Conservation (phyloP, 148 eudicot genomes). For the Fagopyrum tataricum region DNA sequence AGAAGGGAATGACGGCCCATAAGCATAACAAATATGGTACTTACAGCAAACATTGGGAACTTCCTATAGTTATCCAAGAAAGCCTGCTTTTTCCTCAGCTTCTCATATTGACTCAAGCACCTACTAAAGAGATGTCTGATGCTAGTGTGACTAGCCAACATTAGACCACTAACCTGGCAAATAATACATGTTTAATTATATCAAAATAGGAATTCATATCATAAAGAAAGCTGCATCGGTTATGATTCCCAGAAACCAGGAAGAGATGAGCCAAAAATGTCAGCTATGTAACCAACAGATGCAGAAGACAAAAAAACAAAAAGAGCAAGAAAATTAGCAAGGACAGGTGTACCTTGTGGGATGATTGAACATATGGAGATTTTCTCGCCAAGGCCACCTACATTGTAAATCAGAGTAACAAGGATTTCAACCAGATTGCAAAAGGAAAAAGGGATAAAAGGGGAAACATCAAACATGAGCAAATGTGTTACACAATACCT, state of each 20-base stretch:
- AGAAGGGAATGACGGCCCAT: not conserved
- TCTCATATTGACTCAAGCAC: slow-evolving; percentile 85
- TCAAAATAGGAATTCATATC: not conserved
- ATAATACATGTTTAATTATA: not conserved
- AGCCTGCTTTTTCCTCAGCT: slow-evolving; percentile 93
- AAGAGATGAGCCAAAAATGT: not conserved
- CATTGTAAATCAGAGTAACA: slow-evolving; percentile 7
- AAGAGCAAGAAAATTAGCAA: not conserved
- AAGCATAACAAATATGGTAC: slow-evolving; percentile 21
- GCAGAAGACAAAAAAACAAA: not conserved
- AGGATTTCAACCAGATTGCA: slow-evolving; percentile 1
- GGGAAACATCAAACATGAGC: not conserved
- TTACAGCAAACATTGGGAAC: slow-evolving; percentile 95
- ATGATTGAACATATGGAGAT: slow-evolving; percentile 97
- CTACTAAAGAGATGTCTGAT: slow-evolving; percentile 90
- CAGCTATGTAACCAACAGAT: slow-evolving; percentile 4
- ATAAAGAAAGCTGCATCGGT: not conserved
- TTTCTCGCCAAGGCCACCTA: slow-evolving; percentile 97
- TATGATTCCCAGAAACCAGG: not conserved
- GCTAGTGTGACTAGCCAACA: slow-evolving; percentile 96
- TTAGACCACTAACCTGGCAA: slow-evolving; percentile 87
- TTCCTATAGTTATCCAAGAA: slow-evolving; percentile 94
- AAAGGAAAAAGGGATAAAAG: slow-evolving; percentile 16
- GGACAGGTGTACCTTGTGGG: slow-evolving; percentile 64
- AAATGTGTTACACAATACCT: slow-evolving; percentile 30